Evolutionary conservation across 805 yeast genomes (phyloP), one percentile per base, ranked within the genome.

Genomic region (Cyberlindnera mrakii): DNA sequence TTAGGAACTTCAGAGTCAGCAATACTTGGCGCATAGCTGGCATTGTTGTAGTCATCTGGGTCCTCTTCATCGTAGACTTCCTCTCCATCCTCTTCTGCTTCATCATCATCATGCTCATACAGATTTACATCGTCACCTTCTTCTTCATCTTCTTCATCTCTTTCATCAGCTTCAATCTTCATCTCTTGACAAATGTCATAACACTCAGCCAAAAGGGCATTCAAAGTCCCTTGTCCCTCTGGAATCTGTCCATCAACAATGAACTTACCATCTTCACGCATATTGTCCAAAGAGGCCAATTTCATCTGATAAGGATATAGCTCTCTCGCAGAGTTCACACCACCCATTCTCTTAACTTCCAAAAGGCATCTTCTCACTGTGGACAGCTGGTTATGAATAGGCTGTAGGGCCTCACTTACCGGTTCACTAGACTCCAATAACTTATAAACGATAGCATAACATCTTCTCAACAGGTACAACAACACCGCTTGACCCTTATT

Each of bases 221-320:
- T 89, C 49, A 93, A 70, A n/a, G 95, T 80, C 6, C 97, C 99
- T 65, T 93, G 99, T 11, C 99, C 99, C 61, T 93, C 98, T 3
- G 99, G 99, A 35, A 93, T 84, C 50, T 87, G 85, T 40, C 80
- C 86, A 48, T 85, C 87, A 37, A 88, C 84, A 58, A 85, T 79
- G 57, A 93, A 93, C 67, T 87, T 91, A 7, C 99, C 99, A 60
- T 93, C 98, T 13, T 68, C 73, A 58, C 97, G 78, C 58, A 84
- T 60, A 57, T 89, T 85, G 62, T 93, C 99, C 46, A 93, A 72
- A 14, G 93, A 82, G 2, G 95, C 93, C 43, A 93, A 72, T 65
- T 93, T 93, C 80, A 93, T 78, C 65, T 93, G 98, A 61, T 87
- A 93, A 6, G 99, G 99, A 58, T 90, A 93, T 42, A 93, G 70